Evolutionary conservation across 1,284 basidiomycete genomes (phyloP).

Genomic region (Somion occarium): DNA sequence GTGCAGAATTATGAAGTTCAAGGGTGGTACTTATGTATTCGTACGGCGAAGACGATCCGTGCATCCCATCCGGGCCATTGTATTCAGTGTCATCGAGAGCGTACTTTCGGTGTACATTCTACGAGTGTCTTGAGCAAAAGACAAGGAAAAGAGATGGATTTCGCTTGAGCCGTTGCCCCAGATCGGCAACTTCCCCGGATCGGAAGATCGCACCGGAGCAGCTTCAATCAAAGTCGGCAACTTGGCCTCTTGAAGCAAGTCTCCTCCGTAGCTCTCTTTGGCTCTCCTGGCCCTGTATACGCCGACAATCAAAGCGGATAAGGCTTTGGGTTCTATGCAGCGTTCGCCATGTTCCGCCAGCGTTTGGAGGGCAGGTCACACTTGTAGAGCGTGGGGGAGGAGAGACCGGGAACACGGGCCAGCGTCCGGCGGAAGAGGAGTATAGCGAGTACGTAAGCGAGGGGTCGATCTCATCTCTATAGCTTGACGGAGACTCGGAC

Average conservation of each 20-base stretch:
- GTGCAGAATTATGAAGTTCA: background rate
- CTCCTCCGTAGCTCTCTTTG: too few relatives aligned
- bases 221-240: background rate
- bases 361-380: too few relatives aligned
- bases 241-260: background rate
- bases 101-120: too few relatives aligned
- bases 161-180: slow-evolving; percentile 1
- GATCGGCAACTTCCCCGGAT: slow-evolving; percentile 26
- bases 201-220: slow-evolving; percentile 20
- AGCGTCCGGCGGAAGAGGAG: too few relatives aligned
- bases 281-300: too few relatives aligned
- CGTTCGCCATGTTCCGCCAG: too few relatives aligned
- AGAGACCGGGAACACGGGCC: too few relatives aligned
- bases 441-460: background rate
- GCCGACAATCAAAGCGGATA: too few relatives aligned
- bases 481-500: slow-evolving; percentile 19
- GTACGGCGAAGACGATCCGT: background rate
- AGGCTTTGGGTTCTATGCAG: too few relatives aligned
- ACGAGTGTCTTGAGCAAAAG: background rate
- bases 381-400: too few relatives aligned
- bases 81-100: too few relatives aligned
- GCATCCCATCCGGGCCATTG: too few relatives aligned
- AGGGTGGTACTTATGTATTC: background rate
- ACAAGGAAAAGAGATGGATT: background rate
- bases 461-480: slow-evolving; percentile 14